phyloP scores from a whole-genome alignment of 768 basidiomycete genomes.

The Piloderma croceum region DNA sequence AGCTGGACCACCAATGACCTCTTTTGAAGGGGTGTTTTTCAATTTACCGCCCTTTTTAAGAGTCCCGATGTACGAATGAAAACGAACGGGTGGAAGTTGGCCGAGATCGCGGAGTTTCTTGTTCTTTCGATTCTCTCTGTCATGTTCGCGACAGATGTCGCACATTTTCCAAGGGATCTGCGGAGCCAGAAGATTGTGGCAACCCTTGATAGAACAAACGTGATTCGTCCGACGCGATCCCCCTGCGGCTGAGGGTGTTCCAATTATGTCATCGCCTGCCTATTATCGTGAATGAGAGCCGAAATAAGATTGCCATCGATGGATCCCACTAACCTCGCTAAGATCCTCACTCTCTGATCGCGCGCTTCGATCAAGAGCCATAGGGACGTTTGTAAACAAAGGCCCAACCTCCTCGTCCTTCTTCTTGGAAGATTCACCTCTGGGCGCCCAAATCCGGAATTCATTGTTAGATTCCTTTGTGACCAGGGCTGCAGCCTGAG shows the following conservation, averaged over 20 bases:
- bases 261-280: constrained; percentile 7
- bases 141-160: constrained; percentile 37
- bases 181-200: constrained; percentile 40
- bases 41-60: too few relatives aligned
- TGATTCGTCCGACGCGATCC: constrained; percentile 29
- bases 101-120: constrained; percentile 22
- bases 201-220: constrained; percentile 35
- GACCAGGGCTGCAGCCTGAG: constrained; percentile 19
- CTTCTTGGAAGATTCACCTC: constrained; percentile 9
- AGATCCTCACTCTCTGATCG: too few relatives aligned
- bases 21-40: too few relatives aligned
- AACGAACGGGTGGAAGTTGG: too few relatives aligned
- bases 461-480: not conserved
- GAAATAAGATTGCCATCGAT: too few relatives aligned
- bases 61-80: too few relatives aligned
- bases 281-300: too few relatives aligned
- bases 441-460: too few relatives aligned
- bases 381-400: not conserved
- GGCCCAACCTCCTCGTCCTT: constrained; percentile 7
- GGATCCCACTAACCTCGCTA: too few relatives aligned
- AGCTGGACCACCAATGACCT: too few relatives aligned
- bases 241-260: constrained; percentile 23
- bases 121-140: constrained; percentile 26
- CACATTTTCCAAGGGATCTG: constrained; percentile 45
- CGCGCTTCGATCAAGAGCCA: not conserved